These are phyloP conservation scores for Dioscorea alata DNA, from an alignment of 106 monocot species.

Conservation along the genomic window DNA sequence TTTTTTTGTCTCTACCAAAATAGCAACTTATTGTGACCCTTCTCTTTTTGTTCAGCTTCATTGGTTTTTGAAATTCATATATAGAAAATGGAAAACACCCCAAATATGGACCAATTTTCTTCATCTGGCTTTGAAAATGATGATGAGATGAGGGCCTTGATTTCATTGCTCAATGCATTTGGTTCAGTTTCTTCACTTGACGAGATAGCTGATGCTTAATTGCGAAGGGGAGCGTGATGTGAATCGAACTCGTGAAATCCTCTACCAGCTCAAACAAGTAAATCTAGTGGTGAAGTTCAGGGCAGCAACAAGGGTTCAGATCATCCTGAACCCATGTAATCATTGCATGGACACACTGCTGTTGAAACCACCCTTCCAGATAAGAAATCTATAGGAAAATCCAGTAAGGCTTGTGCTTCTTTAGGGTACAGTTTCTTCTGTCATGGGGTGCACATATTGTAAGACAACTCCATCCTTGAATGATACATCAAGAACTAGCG, in stretches of 20 bases:
- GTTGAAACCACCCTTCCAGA: background rate
- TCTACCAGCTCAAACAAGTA: slow-evolving; percentile 31
- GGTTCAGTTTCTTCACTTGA: slow-evolving; percentile 46
- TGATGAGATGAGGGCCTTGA: slow-evolving; percentile 33
- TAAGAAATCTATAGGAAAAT: slow-evolving; percentile 23
- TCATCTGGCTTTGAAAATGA: slow-evolving; percentile 18
- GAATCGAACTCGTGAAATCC: slow-evolving; percentile 48
- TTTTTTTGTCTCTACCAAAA: too few species aligned
- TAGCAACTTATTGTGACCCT: background rate
- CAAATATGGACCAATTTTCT: background rate
- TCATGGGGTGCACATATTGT: slow-evolving; percentile 49
- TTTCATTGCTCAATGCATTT: slow-evolving; percentile 56
- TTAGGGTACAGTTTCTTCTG: slow-evolving; percentile 61
- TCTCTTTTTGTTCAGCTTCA: too few species aligned
- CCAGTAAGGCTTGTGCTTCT: slow-evolving; percentile 42
- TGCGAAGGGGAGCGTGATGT: slow-evolving; percentile 46
- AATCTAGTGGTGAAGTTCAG: slow-evolving; percentile 4
- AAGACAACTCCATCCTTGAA: slow-evolving; percentile 4
- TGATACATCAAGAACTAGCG: slow-evolving; percentile 24
- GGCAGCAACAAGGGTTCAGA: slow-evolving; percentile 5
- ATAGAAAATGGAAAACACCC: background rate
- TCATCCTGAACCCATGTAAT: slow-evolving; percentile 9
- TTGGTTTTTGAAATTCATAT: background rate
- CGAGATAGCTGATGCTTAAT: slow-evolving; percentile 83
- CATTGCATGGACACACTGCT: slow-evolving; percentile 5